These are phyloP conservation scores for Dunaliella salina DNA, from an alignment of 163 green algal genomes.

Conservation along the genomic window DNA sequence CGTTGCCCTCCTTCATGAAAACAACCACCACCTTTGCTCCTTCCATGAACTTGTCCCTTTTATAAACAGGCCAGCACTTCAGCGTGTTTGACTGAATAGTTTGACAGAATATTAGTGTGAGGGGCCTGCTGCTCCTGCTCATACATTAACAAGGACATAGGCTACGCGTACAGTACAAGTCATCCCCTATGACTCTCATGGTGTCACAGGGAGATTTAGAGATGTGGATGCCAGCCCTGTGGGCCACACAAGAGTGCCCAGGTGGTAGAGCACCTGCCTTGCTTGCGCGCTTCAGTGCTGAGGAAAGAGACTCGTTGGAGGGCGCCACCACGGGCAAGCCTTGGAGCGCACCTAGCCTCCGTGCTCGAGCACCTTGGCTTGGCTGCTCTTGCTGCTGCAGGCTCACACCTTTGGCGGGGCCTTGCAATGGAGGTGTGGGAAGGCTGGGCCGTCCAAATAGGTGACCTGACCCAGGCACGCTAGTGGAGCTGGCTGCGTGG, in stretches of 20 bases:
- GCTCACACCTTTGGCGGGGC: neutral
- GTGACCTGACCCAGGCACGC: neutral
- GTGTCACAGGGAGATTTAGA: too few species aligned
- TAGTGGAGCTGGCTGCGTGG: neutral
- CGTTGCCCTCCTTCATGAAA: too few species aligned
- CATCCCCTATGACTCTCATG: neutral
- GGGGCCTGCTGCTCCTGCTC: too few species aligned
- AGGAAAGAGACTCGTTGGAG: constrained; percentile 55
- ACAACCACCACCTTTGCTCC: too few species aligned
- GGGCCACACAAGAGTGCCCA: too few species aligned
- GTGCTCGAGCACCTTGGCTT: neutral
- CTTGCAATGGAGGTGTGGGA: neutral
- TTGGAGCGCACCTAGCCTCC: constrained; percentile 47
- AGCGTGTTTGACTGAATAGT: too few species aligned
- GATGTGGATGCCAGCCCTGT: too few species aligned
- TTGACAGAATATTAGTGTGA: too few species aligned
- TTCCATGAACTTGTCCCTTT: too few species aligned
- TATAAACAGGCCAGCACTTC: too few species aligned
- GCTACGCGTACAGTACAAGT: neutral
- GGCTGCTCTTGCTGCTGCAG: neutral
- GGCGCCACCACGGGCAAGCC: constrained; percentile 57
- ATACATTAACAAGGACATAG: too few species aligned
- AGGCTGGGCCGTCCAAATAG: neutral
- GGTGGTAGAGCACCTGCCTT: constrained; percentile 16
- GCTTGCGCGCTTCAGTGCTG: constrained; percentile 53